Base-by-base conservation (phyloP, 2,329 filamentous ascomycete genomes). In the Coleophoma cylindrospora region DNA sequence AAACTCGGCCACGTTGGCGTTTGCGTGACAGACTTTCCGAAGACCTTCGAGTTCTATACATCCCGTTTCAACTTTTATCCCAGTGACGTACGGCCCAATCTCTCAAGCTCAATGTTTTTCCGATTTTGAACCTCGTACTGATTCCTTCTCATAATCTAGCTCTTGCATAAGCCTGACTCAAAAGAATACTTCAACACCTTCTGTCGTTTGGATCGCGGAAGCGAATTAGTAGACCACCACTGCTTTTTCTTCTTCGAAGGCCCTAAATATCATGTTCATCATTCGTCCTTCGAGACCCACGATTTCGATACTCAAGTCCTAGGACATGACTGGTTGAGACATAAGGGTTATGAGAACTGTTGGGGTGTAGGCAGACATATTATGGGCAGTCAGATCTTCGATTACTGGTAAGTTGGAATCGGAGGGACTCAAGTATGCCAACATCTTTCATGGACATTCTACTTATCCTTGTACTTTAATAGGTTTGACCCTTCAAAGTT, bases 361-460 rank as follows among this genome's bases (percentile, higher is more conserved):
- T 89, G 85, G 85, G 85, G 85, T 2, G 77, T 89, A 0, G 85
- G 85, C 0, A 67, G 85, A 45, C 84, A 88, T 68, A 76, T 87
- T 34, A 70, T 87, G 54, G 84, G 84, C 4, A 81, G 75, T 54
- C 84, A 87, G 66, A 79, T 88, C 46, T 89, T 88, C 56, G 83
- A 87, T 58, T 86, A 86, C 64, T 86, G 83, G 82, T 81, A 21
- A 38, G 80, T 68, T 17, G 15, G 13, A 38, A 38, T 17, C 9
- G 5, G 10, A 6, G 3, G 15, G n/a, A 14, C 21, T 22, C 17
- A 32, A 14, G 27, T 27, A 10, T 7, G 44, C 34, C 32, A 12
- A 6, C 10, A 19, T 10, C 3, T 19, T 12, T 43, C 13, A 43
- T 38, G 15, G 8, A 43, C 15, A 6, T 9, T 8, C 14, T n/a